Evolutionary conservation across 2,329 filamentous ascomycete genomes (phyloP), one percentile per base, ranked within the genome.

Genomic region (Cladophialophora bantiana): DNA sequence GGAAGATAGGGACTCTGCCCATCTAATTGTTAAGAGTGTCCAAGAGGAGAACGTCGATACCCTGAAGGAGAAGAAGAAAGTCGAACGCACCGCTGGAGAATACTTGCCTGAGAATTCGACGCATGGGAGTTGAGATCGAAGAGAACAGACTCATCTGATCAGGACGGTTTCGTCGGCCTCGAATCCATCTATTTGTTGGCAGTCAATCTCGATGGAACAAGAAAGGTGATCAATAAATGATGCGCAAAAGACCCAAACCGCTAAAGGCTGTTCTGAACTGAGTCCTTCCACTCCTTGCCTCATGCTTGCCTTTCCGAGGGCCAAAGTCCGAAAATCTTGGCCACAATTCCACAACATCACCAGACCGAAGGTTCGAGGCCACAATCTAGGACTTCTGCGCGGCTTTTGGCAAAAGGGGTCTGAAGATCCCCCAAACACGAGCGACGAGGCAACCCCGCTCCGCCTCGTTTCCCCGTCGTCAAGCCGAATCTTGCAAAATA

Each of bases 1-100:
- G 65, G 80, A 82, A 66, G 76, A 78, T 42, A 73, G 77, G 64
- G 79, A 78, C 7, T 78, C 55, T 31, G 40, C 56, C 13, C 66
- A 70, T 58, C 53, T 72, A n/a, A 48, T 68, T 6, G 62, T 72
- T 12, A 67, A 69, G 32, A 59, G 36, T 18, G 38, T 67, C 18
- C 62, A 67, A 20, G 60, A 58, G 38, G 61, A 66, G 7, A 35
- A 60, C 6, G 15, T 65, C 9, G 55, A 58, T 18, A 32, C 32
- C 15, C 54, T 70, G 13, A 57, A 69, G 45, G 52, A 54, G n/a
- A 32, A 53, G 26, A 57, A 48, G 12, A 58, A 48, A 38, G 70
- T 73, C 12, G 70, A 70, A 58, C 40, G 62, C 15, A 65, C 70
- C 6, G 71, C 70, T 10, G 70, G 70, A 13, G 67, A 68, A n/a